Percentiles rank a stretch among this genome's conserved stretches.
phyloP scores from a whole-genome alignment of 2,329 filamentous ascomycete genomes.

The Aspergillus pseudotamarii region DNA sequence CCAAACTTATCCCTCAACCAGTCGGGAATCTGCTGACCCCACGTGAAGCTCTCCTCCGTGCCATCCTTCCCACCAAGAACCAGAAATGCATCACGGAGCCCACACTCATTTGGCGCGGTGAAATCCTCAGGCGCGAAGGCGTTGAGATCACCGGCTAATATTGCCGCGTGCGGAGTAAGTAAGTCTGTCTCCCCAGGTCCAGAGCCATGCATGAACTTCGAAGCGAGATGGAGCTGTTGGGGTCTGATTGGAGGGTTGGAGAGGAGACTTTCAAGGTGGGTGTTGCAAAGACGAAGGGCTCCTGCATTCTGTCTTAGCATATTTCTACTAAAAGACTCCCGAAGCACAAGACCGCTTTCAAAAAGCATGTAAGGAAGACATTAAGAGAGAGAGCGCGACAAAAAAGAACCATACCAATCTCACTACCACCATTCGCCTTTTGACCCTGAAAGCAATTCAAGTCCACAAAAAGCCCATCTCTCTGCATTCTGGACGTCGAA shows the following conservation, averaged over 20 bases:
- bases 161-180: conserved; percentile 40
- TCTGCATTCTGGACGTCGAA: conserved; percentile 51
- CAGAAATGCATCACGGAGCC: conserved; percentile 57
- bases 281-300: conserved; percentile 56
- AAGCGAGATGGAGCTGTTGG: conserved; percentile 50
- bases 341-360: too few species aligned
- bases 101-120: conserved; percentile 51
- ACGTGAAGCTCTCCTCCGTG: conserved; percentile 57
- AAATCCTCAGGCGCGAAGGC: conserved; percentile 59
- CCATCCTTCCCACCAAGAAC: conserved; percentile 55
- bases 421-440: background rate
- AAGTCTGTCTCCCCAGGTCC: conserved; percentile 17
- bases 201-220: conserved; percentile 45
- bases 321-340: background rate
- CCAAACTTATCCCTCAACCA: conserved; percentile 50
- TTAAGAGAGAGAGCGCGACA: too few species aligned
- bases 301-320: conserved; percentile 13
- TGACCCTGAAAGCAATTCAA: conserved; percentile 24
- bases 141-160: conserved; percentile 61
- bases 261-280: conserved; percentile 60
- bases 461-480: conserved; percentile 61
- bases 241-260: conserved; percentile 54
- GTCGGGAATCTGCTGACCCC: conserved; percentile 57
- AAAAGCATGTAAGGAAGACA: too few species aligned
- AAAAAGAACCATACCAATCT: background rate